Evolutionary conservation across 257 asterid genomes (phyloP).

Genomic region (Mitragyna speciosa): DNA sequence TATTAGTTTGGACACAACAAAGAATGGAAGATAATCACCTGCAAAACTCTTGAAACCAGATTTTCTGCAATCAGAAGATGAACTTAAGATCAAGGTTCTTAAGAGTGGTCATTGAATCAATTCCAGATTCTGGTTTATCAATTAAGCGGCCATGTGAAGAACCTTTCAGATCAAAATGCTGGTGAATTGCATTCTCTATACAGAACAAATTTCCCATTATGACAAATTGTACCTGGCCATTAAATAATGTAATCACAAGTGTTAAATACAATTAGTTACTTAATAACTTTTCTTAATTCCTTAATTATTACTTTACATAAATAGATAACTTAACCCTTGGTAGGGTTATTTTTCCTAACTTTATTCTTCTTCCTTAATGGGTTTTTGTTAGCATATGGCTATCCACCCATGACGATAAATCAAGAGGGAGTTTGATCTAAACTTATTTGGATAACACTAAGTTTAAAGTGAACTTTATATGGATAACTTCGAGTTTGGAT

Average conservation of each 20-base stretch:
- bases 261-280: too few species aligned
- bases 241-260: constrained; percentile 4
- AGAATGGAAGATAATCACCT: constrained; percentile 39
- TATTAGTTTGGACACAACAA: neutral
- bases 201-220: constrained; percentile 93
- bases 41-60: constrained; percentile 73
- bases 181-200: constrained; percentile 63
- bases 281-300: too few species aligned
- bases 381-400: too few species aligned
- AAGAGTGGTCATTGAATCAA: constrained; percentile 77
- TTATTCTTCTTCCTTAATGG: too few species aligned
- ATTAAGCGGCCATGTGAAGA: constrained; percentile 89
- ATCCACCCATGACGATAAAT: too few species aligned
- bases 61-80: constrained; percentile 65
- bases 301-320: too few species aligned
- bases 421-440: too few species aligned
- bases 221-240: constrained; percentile 78
- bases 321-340: too few species aligned
- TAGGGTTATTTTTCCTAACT: too few species aligned
- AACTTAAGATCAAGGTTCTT: constrained; percentile 93
- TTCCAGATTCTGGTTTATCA: constrained; percentile 62
- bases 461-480: too few species aligned
- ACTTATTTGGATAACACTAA: too few species aligned
- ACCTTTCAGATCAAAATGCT: constrained; percentile 89
- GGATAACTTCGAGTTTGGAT: too few species aligned